Conservation (phyloP, 768 basidiomycete species). For the Epithele typhae region DNA sequence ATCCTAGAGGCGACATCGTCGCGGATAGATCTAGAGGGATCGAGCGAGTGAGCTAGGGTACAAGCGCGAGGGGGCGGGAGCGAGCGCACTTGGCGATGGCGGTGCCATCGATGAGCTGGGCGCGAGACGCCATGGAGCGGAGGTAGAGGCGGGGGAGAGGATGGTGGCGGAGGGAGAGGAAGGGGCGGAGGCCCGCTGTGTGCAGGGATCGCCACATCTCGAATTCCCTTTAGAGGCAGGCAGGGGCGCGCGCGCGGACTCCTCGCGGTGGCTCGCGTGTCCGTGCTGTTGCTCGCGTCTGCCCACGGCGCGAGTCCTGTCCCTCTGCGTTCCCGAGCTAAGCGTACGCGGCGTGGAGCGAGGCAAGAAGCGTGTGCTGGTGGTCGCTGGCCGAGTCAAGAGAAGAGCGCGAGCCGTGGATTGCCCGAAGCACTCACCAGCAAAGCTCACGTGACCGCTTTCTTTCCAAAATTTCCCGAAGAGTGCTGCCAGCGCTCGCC, state of each 20-base stretch:
- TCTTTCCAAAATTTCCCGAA: constrained; percentile 18
- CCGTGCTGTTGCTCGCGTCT: constrained; percentile 8
- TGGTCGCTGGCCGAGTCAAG: constrained; percentile 5
- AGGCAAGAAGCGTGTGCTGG: no score
- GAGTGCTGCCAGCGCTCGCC: constrained; percentile 4
- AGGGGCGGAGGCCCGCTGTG: constrained; percentile 8
- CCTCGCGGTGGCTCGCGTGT: constrained; percentile 9
- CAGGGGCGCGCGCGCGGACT: constrained; percentile 16
- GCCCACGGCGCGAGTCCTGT: constrained; percentile 4
- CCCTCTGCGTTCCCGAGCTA: neutral
- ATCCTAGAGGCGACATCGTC: constrained; percentile 71
- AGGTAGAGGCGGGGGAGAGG: constrained; percentile 17
- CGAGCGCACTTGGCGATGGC: constrained; percentile 80
- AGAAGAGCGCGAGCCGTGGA: neutral
- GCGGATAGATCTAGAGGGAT: constrained; percentile 66
- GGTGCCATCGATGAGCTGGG: constrained; percentile 77
- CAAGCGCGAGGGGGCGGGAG: neutral
- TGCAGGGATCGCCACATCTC: constrained; percentile 19
- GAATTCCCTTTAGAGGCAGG: constrained; percentile 22
- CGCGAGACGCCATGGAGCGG: constrained; percentile 27
- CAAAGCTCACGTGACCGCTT: constrained; percentile 12
- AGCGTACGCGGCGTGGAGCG: no score
- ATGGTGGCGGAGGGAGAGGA: constrained; percentile 13
- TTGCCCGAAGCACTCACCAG: constrained; percentile 1
- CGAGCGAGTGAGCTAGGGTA: constrained; percentile 4